Conservation (phyloP, 805 yeast genomes). For the Wickerhamomyces bovis region DNA sequence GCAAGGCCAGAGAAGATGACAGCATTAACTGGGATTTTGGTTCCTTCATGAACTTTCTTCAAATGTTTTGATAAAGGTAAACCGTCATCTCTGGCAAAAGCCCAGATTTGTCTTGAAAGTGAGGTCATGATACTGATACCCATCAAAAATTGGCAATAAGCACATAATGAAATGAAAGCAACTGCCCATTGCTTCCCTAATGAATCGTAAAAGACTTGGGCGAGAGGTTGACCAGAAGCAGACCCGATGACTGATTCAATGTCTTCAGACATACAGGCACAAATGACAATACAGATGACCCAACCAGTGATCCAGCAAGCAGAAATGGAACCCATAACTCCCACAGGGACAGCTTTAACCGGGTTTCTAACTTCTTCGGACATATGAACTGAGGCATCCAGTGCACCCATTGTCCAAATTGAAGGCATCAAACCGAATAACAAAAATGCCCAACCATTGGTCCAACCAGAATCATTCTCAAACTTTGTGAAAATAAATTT, state of each 20-base stretch:
- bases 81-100: slow-evolving; percentile 72
- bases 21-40: slow-evolving; percentile 64
- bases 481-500: slow-evolving; percentile 6
- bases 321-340: slow-evolving; percentile 51
- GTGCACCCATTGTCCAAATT: slow-evolving; percentile 71
- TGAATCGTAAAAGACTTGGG: slow-evolving; percentile 56
- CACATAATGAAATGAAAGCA: slow-evolving; percentile 54
- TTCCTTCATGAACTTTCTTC: slow-evolving; percentile 49
- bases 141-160: slow-evolving; percentile 60
- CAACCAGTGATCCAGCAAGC: slow-evolving; percentile 55
- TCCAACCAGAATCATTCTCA: slow-evolving; percentile 46
- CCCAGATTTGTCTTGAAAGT: slow-evolving; percentile 64
- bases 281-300: slow-evolving; percentile 44
- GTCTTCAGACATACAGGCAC: slow-evolving; percentile 47
- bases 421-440: slow-evolving; percentile 53
- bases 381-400: slow-evolving; percentile 67
- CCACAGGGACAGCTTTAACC: slow-evolving; percentile 54
- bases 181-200: slow-evolving; percentile 64
- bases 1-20: slow-evolving; percentile 37
- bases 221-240: slow-evolving; percentile 55
- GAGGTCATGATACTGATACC: slow-evolving; percentile 58
- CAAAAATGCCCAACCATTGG: slow-evolving; percentile 49
- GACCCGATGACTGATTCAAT: slow-evolving; percentile 35
- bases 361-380: slow-evolving; percentile 65
- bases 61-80: slow-evolving; percentile 54